These are phyloP conservation scores for Diaporthe sp. DNA, from an alignment of 2,329 filamentous ascomycete species.

Conservation along the genomic window DNA sequence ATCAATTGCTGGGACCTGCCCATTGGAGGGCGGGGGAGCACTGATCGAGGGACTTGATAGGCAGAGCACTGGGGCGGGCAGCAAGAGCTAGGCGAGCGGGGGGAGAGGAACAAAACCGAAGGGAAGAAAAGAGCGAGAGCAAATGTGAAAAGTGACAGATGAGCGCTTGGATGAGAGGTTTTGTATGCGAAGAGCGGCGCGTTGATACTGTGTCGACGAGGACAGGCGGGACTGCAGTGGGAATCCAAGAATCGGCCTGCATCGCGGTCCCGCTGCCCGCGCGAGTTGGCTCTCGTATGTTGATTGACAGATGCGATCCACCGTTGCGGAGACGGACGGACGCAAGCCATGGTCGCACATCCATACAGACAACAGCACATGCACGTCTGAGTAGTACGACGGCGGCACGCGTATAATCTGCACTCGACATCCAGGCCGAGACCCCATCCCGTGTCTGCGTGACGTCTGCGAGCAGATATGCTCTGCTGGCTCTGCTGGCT, in stretches of 20 bases:
- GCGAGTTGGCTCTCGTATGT: slow-evolving; percentile 7
- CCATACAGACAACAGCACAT: slow-evolving; percentile 2
- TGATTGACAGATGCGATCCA: slow-evolving; percentile 7
- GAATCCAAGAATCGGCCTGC: neutral
- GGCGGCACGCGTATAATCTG: neutral
- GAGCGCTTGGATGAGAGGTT: neutral
- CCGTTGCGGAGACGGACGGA: slow-evolving; percentile 5
- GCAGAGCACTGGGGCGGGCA: neutral
- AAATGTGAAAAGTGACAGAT: slow-evolving; percentile 26
- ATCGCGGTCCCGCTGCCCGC: neutral
- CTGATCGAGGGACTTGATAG: neutral
- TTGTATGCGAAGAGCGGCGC: slow-evolving; percentile 4
- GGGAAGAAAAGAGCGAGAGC: slow-evolving; percentile 8
- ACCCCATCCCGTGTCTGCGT: neutral
- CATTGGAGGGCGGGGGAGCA: slow-evolving; percentile 2
- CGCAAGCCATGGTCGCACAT: neutral
- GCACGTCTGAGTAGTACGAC: neutral
- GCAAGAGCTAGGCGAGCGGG: slow-evolving; percentile 11
- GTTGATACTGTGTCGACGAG: neutral
- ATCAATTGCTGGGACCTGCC: neutral
- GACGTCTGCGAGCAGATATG: neutral
- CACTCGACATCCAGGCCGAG: neutral
- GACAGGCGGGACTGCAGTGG: neutral
- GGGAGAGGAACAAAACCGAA: neutral
- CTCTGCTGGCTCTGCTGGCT: neutral